A percentile compares a stretch with the other conserved stretches of the same genome.
Evolutionary conservation across 1,284 basidiomycete species (phyloP).

Genomic region (Ustilago crameri): DNA sequence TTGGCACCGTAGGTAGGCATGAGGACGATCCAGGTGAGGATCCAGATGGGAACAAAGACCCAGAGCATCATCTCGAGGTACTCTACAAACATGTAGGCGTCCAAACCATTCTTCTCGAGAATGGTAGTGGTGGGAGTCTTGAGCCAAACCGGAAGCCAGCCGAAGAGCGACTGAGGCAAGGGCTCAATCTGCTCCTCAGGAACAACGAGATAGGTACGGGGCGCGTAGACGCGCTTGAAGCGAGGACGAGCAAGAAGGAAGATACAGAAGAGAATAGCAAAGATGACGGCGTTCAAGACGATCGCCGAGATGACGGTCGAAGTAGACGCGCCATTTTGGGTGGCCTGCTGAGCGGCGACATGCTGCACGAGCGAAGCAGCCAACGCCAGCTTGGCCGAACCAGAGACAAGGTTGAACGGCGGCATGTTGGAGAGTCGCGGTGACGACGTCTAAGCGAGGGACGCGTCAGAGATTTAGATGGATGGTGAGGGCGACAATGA

Average conservation of each 20-base stretch:
- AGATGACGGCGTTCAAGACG: slow-evolving; percentile 64
- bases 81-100: slow-evolving; percentile 92
- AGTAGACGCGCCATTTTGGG: slow-evolving; percentile 46
- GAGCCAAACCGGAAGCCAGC: slow-evolving; percentile 69
- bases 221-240: slow-evolving; percentile 69
- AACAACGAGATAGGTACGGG: slow-evolving; percentile 66
- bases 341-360: slow-evolving; percentile 27
- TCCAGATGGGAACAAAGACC: slow-evolving; percentile 79
- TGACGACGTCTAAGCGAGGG: slow-evolving; percentile 16
- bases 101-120: slow-evolving; percentile 79
- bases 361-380: slow-evolving; percentile 32
- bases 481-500: background rate
- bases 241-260: slow-evolving; percentile 68
- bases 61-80: slow-evolving; percentile 83
- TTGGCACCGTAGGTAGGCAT: slow-evolving; percentile 73
- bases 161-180: slow-evolving; percentile 66
- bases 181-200: slow-evolving; percentile 65
- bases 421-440: slow-evolving; percentile 30
- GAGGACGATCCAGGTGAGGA: slow-evolving; percentile 71
- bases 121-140: slow-evolving; percentile 62
- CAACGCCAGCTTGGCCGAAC: slow-evolving; percentile 31
- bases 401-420: slow-evolving; percentile 42
- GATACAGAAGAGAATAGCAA: slow-evolving; percentile 59
- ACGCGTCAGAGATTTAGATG: slow-evolving; percentile 1
- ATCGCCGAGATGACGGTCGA: slow-evolving; percentile 66